A percentile compares a stretch with the other conserved stretches of the same genome.
Evolutionary conservation across 805 yeast species (phyloP).

Genomic region (Nakazawaea ernobii): DNA sequence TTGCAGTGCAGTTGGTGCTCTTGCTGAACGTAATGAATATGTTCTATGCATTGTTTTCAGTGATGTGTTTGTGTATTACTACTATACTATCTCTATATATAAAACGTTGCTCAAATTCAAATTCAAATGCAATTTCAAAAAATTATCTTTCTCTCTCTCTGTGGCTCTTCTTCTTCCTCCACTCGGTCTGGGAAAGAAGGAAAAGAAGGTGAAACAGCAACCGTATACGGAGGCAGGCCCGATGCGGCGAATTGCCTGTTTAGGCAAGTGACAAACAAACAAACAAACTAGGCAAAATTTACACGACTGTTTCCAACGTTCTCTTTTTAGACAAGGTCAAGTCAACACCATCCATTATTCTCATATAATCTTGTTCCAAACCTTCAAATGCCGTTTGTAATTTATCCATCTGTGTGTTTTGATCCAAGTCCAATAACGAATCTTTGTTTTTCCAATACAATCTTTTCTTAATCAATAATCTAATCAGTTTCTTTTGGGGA

Average conservation of each 20-base stretch:
- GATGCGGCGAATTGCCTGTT: too few relatives aligned
- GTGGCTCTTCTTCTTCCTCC: too few relatives aligned
- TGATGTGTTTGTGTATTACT: neutral
- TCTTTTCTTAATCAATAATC: slow-evolving; percentile 68
- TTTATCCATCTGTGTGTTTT: slow-evolving; percentile 59
- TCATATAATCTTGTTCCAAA: slow-evolving; percentile 63
- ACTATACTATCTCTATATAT: too few relatives aligned
- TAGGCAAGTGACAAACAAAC: too few relatives aligned
- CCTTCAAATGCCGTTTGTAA: slow-evolving; percentile 69
- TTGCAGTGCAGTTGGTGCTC: slow-evolving; percentile 98
- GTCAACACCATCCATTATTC: slow-evolving; percentile 38
- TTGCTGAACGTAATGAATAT: slow-evolving; percentile 87
- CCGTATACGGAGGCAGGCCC: too few relatives aligned
- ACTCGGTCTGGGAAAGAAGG: too few relatives aligned
- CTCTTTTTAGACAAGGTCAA: slow-evolving; percentile 13
- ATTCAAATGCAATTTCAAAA: too few relatives aligned
- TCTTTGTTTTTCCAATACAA: slow-evolving; percentile 76
- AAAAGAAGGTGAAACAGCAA: too few relatives aligned
- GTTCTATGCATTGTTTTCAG: slow-evolving; percentile 85
- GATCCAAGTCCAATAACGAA: slow-evolving; percentile 61
- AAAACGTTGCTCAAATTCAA: too few relatives aligned
- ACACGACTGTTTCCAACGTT: neutral
- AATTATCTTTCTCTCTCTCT: too few relatives aligned
- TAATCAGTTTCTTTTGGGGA: slow-evolving; percentile 30
- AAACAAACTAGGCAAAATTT: too few relatives aligned